These are phyloP conservation scores for Colletotrichum orbiculare DNA, from an alignment of 2,329 filamentous ascomycete genomes.

Conservation along the genomic window DNA sequence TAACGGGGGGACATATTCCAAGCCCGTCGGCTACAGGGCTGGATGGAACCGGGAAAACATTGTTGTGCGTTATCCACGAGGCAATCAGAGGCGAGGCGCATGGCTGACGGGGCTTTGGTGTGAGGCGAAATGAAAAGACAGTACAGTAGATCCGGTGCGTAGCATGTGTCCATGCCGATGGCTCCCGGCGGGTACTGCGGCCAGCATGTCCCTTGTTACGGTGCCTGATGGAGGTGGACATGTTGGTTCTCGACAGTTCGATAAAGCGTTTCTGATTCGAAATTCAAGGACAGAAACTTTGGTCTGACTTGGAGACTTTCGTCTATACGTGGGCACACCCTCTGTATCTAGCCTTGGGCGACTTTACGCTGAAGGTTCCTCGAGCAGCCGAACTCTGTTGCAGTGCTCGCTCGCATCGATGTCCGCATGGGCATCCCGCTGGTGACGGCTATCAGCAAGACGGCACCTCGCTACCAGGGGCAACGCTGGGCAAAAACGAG, in stretches of 20 bases:
- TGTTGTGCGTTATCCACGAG: no score
- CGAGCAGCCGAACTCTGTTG: no score
- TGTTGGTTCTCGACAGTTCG: conserved; percentile 11
- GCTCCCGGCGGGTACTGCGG: neutral
- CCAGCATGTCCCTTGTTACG: conserved; percentile 4
- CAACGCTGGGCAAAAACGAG: neutral
- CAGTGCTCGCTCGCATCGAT: neutral
- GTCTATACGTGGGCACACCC: neutral
- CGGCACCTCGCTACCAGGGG: neutral
- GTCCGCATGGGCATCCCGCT: neutral
- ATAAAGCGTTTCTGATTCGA: conserved; percentile 20
- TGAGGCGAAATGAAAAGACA: no score
- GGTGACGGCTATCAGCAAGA: neutral
- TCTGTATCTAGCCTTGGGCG: neutral
- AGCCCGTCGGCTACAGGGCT: no score
- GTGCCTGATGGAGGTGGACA: conserved; percentile 1
- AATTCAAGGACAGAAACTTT: neutral
- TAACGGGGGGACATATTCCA: no score
- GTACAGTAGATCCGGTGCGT: no score
- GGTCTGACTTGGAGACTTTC: conserved; percentile 20
- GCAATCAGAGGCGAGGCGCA: no score
- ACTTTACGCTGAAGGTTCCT: no score
- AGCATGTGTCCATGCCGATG: no score
- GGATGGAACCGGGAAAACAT: no score
- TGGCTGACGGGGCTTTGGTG: no score